Conservation (phyloP, 1,284 basidiomycete genomes). For the Ganoderma lucidum region DNA sequence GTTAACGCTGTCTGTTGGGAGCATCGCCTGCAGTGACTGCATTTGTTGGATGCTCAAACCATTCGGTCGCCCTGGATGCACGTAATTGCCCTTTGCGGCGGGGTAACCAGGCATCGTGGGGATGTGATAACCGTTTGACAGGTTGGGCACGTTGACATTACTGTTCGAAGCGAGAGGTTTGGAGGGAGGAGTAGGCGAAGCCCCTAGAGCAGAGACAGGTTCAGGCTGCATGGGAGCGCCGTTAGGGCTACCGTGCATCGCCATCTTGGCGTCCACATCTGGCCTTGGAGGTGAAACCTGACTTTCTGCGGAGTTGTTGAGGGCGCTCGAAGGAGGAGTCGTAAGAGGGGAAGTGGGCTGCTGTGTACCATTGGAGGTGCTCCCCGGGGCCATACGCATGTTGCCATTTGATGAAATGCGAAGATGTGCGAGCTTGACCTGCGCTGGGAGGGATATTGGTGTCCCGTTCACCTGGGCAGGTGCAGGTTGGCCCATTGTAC, state of each 20-base stretch:
- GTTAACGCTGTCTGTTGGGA: conserved; percentile 47
- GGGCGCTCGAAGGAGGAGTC: conserved; percentile 44
- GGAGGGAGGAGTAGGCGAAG: conserved; percentile 43
- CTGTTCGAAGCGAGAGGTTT: conserved; percentile 54
- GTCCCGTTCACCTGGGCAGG: conserved; percentile 46
- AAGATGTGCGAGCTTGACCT: conserved; percentile 62
- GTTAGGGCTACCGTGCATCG: conserved; percentile 28
- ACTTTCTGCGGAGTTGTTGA: conserved; percentile 32
- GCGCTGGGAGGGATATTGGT: conserved; percentile 53
- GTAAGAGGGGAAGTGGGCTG: conserved; percentile 44
- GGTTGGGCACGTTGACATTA: conserved; percentile 37
- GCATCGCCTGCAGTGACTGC: conserved; percentile 48
- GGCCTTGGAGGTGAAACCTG: conserved; percentile 27
- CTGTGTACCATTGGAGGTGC: conserved; percentile 26
- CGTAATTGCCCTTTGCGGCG: conserved; percentile 43
- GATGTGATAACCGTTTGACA: conserved; percentile 56
- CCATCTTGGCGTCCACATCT: conserved; percentile 35
- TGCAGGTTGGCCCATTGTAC: conserved; percentile 16
- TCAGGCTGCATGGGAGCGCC: conserved; percentile 25
- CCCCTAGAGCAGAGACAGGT: conserved; percentile 22
- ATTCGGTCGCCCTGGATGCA: conserved; percentile 44
- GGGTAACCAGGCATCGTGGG: conserved; percentile 50
- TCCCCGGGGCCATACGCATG: conserved; percentile 50
- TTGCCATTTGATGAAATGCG: conserved; percentile 64
- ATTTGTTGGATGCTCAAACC: conserved; percentile 60